Conservation (phyloP, 2,329 filamentous ascomycete species). For the Hypoxylon sp. region DNA sequence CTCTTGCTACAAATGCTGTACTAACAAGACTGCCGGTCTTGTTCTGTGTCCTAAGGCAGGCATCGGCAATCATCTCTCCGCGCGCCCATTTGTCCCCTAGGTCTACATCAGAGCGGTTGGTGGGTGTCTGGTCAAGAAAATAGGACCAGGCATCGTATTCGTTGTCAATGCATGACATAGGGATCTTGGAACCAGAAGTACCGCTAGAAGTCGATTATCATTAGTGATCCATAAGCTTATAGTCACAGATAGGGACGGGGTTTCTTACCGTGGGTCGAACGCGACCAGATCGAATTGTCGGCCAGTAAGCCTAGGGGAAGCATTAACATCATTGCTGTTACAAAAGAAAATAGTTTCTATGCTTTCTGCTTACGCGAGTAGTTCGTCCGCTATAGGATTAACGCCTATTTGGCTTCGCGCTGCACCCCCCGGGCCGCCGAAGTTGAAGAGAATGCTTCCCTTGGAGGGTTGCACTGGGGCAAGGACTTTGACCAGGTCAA, state of each 20-base stretch:
- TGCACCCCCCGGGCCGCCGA: slow-evolving; percentile 56
- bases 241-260: background rate
- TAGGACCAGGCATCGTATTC: slow-evolving; percentile 17
- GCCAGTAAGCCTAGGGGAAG: slow-evolving; percentile 45
- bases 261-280: slow-evolving; percentile 51
- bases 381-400: slow-evolving; percentile 25
- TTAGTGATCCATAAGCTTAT: slow-evolving; percentile 32
- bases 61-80: slow-evolving; percentile 41
- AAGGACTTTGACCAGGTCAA: slow-evolving; percentile 55
- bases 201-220: slow-evolving; percentile 32
- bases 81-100: slow-evolving; percentile 43
- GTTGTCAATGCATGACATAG: slow-evolving; percentile 44
- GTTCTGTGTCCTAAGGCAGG: slow-evolving; percentile 47
- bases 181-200: slow-evolving; percentile 38
- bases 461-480: slow-evolving; percentile 52
- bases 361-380: slow-evolving; percentile 43
- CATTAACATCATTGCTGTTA: slow-evolving; percentile 10
- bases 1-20: slow-evolving; percentile 56
- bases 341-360: too few relatives aligned
- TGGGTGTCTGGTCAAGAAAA: slow-evolving; percentile 1
- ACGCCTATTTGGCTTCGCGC: slow-evolving; percentile 27
- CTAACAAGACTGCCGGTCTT: slow-evolving; percentile 50
- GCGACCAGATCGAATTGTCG: slow-evolving; percentile 50
- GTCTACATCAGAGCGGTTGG: slow-evolving; percentile 42
- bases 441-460: slow-evolving; percentile 59